Evolutionary conservation across 345 rosid genomes (phyloP), one percentile per base, ranked within the genome.

Genomic region (Eucalyptus lansdowneana): DNA sequence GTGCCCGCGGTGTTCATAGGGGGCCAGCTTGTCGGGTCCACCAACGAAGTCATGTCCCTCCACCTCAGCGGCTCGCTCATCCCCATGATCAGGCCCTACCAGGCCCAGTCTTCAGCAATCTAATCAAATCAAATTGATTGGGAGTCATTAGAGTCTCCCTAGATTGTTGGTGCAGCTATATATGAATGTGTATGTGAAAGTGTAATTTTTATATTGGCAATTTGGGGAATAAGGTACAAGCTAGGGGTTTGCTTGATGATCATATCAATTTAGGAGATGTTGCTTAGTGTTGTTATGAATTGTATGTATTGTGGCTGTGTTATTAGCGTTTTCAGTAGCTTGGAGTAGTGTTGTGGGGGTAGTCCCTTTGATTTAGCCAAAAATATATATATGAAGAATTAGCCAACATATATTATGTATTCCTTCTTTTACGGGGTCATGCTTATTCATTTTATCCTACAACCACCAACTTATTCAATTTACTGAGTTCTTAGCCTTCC

Each of bases 11-110:
- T 96, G 88, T 96, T 96, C 91, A 94, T 96, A 3, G 96, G 94
- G 13, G 98, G 98, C 67, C 92, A 94, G 91, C 94, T 95, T 14
- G 90, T 95, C 37, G 98, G 98, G 11, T 94, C 98, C 76, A 96
- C 97, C 89, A 95, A 96, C 87, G 97, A 95, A 91, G 96, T 96
- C 93, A 96, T 95, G 98, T 95, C 98, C 76, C 96, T 93, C 87
- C 98, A 96, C 89, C 95, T 96, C 42, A 93, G 96, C 88, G 98
- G 97, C 89, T 88, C 90, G 37, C 95, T 96, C 49, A 90, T 92
- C 88, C 96, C 95, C 42, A 81, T 95, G 94, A 92, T 95, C 89
- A 95, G 93, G 91, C 97, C 97, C 62, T 95, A 92, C 88, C 97
- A 76, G 89, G 86, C 95, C 88, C 88, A 91, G 89, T 89, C 93